These are phyloP conservation scores for Alternaria tenuissima DNA, from an alignment of 2,329 filamentous ascomycete species.

Conservation along the genomic window DNA sequence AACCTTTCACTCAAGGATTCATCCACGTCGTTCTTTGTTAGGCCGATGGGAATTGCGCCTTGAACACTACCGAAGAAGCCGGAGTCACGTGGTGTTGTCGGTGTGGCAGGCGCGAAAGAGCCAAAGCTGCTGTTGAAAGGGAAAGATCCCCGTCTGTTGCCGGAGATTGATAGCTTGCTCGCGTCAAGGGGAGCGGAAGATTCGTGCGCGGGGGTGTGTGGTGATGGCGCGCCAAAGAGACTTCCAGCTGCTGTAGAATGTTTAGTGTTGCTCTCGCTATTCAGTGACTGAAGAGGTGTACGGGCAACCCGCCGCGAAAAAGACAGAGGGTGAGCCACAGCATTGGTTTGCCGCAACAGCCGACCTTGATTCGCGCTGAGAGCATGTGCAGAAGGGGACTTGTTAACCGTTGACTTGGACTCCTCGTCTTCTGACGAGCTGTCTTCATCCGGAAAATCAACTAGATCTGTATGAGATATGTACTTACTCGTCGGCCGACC, in stretches of 20 bases:
- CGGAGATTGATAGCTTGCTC: constrained; percentile 83
- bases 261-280: constrained; percentile 33
- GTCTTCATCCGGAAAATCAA: constrained; percentile 43
- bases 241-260: constrained; percentile 60
- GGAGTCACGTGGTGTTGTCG: constrained; percentile 72
- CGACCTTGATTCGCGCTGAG: constrained; percentile 51
- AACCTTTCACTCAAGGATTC: constrained; percentile 77
- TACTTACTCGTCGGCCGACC: constrained; percentile 51
- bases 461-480: constrained; percentile 15
- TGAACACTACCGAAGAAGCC: constrained; percentile 65
- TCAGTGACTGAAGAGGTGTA: constrained; percentile 13
- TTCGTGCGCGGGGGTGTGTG: constrained; percentile 78
- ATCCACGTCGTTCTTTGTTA: constrained; percentile 78
- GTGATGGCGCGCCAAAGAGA: constrained; percentile 69
- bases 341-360: constrained; percentile 49
- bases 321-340: constrained; percentile 50
- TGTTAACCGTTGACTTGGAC: constrained; percentile 43
- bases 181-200: constrained; percentile 78
- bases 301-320: constrained; percentile 49
- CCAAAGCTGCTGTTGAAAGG: constrained; percentile 52
- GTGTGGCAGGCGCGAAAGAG: constrained; percentile 78
- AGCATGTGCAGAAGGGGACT: constrained; percentile 35
- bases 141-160: constrained; percentile 51
- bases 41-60: constrained; percentile 67
- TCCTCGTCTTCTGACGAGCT: constrained; percentile 40